phyloP scores from a whole-genome alignment of 768 basidiomycete species.

The Psilocybe subaeruginosa region DNA sequence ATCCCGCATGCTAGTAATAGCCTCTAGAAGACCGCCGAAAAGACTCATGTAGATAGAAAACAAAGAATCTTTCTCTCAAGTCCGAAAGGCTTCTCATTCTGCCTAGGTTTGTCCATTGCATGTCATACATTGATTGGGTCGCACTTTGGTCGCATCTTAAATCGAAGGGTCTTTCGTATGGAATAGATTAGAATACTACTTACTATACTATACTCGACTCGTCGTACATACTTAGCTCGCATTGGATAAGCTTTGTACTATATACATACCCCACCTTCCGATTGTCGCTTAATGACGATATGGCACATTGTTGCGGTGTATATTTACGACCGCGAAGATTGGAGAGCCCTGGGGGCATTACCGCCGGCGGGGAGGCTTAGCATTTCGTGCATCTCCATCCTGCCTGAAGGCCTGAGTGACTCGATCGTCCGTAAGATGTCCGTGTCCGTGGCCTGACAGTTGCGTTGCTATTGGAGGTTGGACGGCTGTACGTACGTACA shows the following conservation, averaged over 20 bases:
- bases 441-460: too few relatives aligned
- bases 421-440: too few relatives aligned
- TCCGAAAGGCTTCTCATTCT: constrained; percentile 1
- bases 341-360: not conserved
- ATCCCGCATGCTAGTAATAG: too few relatives aligned
- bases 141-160: not conserved
- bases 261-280: not conserved
- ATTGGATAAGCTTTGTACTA: not conserved
- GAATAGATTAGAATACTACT: too few relatives aligned
- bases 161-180: not conserved
- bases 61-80: not conserved
- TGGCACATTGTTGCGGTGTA: not conserved
- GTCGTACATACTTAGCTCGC: too few relatives aligned
- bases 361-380: not conserved
- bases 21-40: not conserved
- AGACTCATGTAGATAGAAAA: not conserved
- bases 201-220: too few relatives aligned
- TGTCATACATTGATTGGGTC: not conserved
- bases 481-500: too few relatives aligned
- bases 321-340: not conserved
- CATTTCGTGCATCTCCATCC: not conserved
- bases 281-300: not conserved
- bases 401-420: too few relatives aligned
- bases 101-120: constrained; percentile 12
- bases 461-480: too few relatives aligned